phyloP scores from a whole-genome alignment of 148 eudicot species.

The Tetragonia tetragonoides region DNA sequence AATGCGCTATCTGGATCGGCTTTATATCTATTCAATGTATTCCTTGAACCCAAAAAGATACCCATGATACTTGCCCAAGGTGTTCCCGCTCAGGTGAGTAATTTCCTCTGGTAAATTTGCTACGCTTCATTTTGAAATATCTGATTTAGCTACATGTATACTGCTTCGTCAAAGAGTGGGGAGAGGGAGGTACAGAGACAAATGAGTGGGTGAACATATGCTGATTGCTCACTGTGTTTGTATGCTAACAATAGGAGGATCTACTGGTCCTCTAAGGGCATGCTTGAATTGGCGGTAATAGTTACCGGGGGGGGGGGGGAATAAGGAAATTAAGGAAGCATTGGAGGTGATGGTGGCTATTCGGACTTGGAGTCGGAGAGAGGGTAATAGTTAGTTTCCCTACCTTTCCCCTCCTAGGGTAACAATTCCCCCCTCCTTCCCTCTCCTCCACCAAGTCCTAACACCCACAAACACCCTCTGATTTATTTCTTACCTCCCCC shows the following conservation, averaged over 20 bases:
- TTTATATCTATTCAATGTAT: slow-evolving; percentile 43
- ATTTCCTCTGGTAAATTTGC: background rate
- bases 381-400: too few species aligned
- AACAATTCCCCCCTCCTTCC: too few species aligned
- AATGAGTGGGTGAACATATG: background rate
- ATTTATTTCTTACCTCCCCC: too few species aligned
- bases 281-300: too few species aligned
- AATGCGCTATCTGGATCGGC: slow-evolving; percentile 80
- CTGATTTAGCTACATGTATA: background rate
- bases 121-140: background rate
- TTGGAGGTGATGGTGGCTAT: too few species aligned
- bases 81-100: slow-evolving; percentile 76
- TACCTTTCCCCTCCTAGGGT: too few species aligned
- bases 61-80: slow-evolving; percentile 64
- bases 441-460: too few species aligned
- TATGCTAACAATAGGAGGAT: background rate
- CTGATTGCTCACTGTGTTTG: background rate
- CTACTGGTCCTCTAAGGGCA: background rate
- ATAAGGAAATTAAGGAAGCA: too few species aligned
- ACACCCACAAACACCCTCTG: too few species aligned
- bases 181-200: background rate
- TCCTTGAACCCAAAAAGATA: slow-evolving; percentile 65
- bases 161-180: background rate
- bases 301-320: too few species aligned
- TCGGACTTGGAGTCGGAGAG: too few species aligned